Evolutionary conservation across 2,329 filamentous ascomycete genomes (phyloP).

Genomic region (Orbilia oligospora): DNA sequence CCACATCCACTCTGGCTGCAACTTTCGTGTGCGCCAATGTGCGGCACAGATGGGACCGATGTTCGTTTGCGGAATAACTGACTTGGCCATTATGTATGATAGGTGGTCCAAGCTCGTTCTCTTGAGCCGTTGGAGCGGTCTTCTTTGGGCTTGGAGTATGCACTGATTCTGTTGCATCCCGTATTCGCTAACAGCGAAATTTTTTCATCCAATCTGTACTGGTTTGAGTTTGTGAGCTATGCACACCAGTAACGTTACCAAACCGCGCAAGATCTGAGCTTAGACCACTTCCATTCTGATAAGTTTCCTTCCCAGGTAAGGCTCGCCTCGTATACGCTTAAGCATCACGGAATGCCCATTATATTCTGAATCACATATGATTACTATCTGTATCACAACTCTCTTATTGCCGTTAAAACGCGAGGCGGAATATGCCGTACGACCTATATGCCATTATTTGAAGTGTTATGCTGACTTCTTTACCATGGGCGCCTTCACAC

Average conservation of each 20-base stretch:
- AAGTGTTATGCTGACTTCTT: neutral
- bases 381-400: conserved; percentile 21
- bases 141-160: conserved; percentile 12
- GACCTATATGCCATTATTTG: neutral
- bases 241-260: conserved; percentile 9
- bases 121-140: conserved; percentile 1
- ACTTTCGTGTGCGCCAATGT: conserved; percentile 37
- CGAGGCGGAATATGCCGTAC: conserved; percentile 32
- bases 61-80: conserved; percentile 7
- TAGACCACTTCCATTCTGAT: conserved; percentile 23
- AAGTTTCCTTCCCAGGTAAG: conserved; percentile 29
- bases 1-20: conserved; percentile 19
- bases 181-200: conserved; percentile 45
- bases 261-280: conserved; percentile 16
- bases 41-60: conserved; percentile 56
- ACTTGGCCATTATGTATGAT: neutral
- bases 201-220: conserved; percentile 35
- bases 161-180: conserved; percentile 34
- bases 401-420: conserved; percentile 15
- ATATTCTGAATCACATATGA: conserved; percentile 28
- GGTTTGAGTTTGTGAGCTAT: conserved; percentile 29
- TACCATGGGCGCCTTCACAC: conserved; percentile 2
- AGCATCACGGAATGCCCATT: conserved; percentile 11
- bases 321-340: conserved; percentile 32
- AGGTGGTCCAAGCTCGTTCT: conserved; percentile 46